phyloP scores from a whole-genome alignment of 1,139 yeast species.

The Kluyveromyces marxianus region DNA sequence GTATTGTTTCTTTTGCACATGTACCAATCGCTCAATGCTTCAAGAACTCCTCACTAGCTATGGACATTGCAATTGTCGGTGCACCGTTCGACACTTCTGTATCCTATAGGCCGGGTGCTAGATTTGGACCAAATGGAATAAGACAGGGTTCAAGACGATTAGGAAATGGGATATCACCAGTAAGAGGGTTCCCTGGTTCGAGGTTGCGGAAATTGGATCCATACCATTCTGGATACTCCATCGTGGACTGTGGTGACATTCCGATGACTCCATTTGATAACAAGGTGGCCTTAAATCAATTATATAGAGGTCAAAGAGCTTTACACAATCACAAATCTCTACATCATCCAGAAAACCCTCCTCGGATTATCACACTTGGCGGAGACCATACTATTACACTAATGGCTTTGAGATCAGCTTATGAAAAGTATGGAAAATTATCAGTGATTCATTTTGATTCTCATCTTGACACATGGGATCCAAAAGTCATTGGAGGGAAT shows the following conservation, averaged over 20 bases:
- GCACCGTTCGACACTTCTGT: slow-evolving; percentile 57
- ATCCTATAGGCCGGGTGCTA: slow-evolving; percentile 52
- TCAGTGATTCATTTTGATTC: slow-evolving; percentile 52
- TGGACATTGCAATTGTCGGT: slow-evolving; percentile 41
- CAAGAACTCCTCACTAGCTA: slow-evolving; percentile 4
- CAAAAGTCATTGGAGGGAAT: slow-evolving; percentile 47
- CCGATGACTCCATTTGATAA: slow-evolving; percentile 55
- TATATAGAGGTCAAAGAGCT: slow-evolving; percentile 47
- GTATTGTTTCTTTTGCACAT: slow-evolving; percentile 16
- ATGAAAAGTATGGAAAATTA: slow-evolving; percentile 41
- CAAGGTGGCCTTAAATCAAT: slow-evolving; percentile 48
- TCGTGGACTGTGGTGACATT: slow-evolving; percentile 53
- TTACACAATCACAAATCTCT: slow-evolving; percentile 36
- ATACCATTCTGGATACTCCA: slow-evolving; percentile 45
- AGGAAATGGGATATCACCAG: slow-evolving; percentile 36
- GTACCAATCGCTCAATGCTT: slow-evolving; percentile 13
- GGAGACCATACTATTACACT: slow-evolving; percentile 54
- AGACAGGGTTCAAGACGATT: slow-evolving; percentile 50
- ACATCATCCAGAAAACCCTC: slow-evolving; percentile 25
- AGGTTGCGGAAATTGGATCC: slow-evolving; percentile 36
- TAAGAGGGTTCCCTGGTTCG: slow-evolving; percentile 35
- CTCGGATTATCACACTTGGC: slow-evolving; percentile 46
- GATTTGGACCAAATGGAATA: slow-evolving; percentile 56
- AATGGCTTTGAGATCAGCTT: slow-evolving; percentile 46
- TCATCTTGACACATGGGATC: slow-evolving; percentile 56